Conservation (phyloP, 257 asterid species). For the Fraxinus pennsylvanica region DNA sequence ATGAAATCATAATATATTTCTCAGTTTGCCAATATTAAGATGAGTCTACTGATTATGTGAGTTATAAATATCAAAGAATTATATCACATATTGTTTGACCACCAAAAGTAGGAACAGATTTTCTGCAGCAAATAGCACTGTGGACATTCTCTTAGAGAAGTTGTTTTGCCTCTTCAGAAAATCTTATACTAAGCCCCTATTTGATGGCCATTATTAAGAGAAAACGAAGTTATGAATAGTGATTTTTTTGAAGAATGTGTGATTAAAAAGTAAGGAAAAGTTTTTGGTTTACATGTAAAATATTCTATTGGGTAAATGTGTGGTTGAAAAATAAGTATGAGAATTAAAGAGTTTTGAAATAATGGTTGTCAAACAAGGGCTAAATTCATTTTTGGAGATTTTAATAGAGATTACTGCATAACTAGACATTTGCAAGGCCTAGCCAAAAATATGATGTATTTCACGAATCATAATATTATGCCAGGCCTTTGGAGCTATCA, state of each 20-base stretch:
- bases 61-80: background rate
- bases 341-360: no score
- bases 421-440: background rate
- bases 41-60: background rate
- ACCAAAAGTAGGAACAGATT: background rate
- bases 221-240: no score
- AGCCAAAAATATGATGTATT: background rate
- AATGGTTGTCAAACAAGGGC: no score
- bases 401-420: background rate
- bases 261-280: no score
- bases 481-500: background rate
- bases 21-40: background rate
- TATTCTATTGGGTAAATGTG: no score
- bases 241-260: no score
- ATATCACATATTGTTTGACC: background rate
- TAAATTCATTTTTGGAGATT: background rate
- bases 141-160: background rate
- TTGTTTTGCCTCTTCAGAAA: background rate
- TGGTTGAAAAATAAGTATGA: no score
- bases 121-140: background rate
- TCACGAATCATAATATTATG: background rate
- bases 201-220: no score
- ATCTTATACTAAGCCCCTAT: no score
- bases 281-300: no score
- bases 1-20: background rate